These are phyloP conservation scores for Cladosporium phlei DNA, from an alignment of 2,329 filamentous ascomycete species.

Conservation along the genomic window DNA sequence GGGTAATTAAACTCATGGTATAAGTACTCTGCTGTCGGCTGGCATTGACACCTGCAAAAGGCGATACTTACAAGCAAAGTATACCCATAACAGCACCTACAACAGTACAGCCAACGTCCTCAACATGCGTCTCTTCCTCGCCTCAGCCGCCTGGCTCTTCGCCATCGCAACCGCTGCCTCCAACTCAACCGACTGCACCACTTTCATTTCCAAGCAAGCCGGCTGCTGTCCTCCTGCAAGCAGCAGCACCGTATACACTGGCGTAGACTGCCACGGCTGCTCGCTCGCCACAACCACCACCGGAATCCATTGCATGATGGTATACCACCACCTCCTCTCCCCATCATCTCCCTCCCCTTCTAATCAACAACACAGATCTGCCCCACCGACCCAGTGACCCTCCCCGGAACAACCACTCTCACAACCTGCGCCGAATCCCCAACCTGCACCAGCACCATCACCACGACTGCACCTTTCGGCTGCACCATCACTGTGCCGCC, in stretches of 20 bases:
- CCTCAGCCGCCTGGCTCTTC: background rate
- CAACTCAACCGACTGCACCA: background rate
- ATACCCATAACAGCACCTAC: no score
- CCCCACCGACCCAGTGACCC: background rate
- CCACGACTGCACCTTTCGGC: conserved; percentile 1
- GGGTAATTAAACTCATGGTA: no score
- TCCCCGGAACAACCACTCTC: background rate
- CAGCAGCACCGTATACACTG: conserved; percentile 5
- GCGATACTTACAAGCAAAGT: no score
- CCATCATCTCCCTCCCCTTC: no score
- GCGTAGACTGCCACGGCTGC: conserved; percentile 14
- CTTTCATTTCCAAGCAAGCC: background rate
- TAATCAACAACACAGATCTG: no score
- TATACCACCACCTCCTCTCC: background rate
- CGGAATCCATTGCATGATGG: background rate
- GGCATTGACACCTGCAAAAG: no score
- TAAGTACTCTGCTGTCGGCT: no score
- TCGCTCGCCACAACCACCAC: background rate
- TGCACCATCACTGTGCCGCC: conserved; percentile 2
- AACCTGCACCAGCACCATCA: conserved; percentile 3
- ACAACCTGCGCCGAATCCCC: background rate
- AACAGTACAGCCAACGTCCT: no score
- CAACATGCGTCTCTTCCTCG: background rate
- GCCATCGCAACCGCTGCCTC: background rate
- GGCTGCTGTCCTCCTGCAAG: conserved; percentile 9